These are phyloP conservation scores for Imleria badia DNA, from an alignment of 768 basidiomycete species.

Conservation along the genomic window DNA sequence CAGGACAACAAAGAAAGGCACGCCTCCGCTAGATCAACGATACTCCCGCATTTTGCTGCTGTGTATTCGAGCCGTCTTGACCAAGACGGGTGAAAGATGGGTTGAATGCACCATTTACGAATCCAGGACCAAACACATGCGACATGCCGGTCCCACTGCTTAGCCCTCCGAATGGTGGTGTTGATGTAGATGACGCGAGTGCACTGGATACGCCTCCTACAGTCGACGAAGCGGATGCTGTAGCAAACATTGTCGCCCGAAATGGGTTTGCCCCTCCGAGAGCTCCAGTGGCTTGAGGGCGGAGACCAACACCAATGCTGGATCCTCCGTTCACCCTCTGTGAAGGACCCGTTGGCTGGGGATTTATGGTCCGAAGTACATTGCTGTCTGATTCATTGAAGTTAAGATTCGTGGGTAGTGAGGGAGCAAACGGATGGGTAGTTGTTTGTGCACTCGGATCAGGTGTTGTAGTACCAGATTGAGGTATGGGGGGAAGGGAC, in stretches of 20 bases:
- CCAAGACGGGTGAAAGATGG: slow-evolving; percentile 19
- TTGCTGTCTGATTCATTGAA: slow-evolving; percentile 16
- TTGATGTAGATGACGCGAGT: slow-evolving; percentile 25
- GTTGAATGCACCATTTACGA: slow-evolving; percentile 25
- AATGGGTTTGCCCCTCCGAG: slow-evolving; percentile 59
- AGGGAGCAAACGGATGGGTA: slow-evolving; percentile 22
- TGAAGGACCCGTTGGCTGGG: slow-evolving; percentile 34
- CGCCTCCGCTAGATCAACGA: slow-evolving; percentile 46
- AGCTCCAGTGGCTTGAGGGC: slow-evolving; percentile 61
- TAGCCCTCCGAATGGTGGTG: slow-evolving; percentile 25
- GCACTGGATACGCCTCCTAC: slow-evolving; percentile 1
- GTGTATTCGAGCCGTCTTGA: slow-evolving; percentile 22
- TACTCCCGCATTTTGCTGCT: slow-evolving; percentile 44
- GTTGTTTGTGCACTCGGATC: slow-evolving; percentile 20
- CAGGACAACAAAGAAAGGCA: not conserved
- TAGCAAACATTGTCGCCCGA: slow-evolving; percentile 57
- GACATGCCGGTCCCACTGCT: slow-evolving; percentile 7
- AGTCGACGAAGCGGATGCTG: slow-evolving; percentile 24
- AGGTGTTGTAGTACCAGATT: slow-evolving; percentile 52
- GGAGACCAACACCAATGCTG: slow-evolving; percentile 45
- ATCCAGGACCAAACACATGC: slow-evolving; percentile 11
- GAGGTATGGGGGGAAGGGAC: slow-evolving; percentile 71
- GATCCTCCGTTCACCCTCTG: slow-evolving; percentile 17
- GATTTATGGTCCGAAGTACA: slow-evolving; percentile 29
- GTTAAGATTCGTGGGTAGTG: slow-evolving; percentile 21